Percentiles rank a stretch among this genome's conserved stretches.
phyloP scores from a whole-genome alignment of 441 rosid genomes.

The Adansonia rubrostipa region DNA sequence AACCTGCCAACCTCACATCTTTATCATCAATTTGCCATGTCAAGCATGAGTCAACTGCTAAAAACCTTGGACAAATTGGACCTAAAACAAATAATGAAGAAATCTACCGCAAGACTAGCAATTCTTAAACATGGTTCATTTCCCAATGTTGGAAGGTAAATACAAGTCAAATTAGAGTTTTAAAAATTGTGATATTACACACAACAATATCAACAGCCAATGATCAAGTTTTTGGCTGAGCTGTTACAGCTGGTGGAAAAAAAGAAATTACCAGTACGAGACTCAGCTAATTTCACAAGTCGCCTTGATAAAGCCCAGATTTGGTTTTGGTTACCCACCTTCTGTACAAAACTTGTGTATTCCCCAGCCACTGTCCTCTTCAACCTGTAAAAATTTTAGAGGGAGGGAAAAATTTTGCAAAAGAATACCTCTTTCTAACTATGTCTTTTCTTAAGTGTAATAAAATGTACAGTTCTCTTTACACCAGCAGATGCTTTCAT shows the following conservation, averaged over 20 bases:
- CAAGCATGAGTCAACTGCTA: background rate
- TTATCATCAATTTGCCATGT: background rate
- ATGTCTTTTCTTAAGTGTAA: slow-evolving; percentile 26
- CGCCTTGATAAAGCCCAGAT: slow-evolving; percentile 27
- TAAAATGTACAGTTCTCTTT: slow-evolving; percentile 38
- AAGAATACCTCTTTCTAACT: slow-evolving; percentile 20
- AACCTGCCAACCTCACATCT: too few species aligned
- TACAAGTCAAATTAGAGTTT: too few species aligned
- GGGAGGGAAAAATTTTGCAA: slow-evolving; percentile 7
- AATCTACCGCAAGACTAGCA: background rate
- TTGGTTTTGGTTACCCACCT: slow-evolving; percentile 19
- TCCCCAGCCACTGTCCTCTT: slow-evolving; percentile 22
- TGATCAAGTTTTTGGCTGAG: background rate
- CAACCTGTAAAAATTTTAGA: slow-evolving; percentile 25
- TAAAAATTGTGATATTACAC: too few species aligned
- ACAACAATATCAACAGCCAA: too few species aligned
- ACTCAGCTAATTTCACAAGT: background rate
- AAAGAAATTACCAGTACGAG: too few species aligned
- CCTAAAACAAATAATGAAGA: background rate
- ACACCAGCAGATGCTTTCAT: slow-evolving; percentile 29
- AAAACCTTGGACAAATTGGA: background rate
- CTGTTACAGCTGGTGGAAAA: background rate
- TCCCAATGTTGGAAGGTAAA: background rate
- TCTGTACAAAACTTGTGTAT: slow-evolving; percentile 34
- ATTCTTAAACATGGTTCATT: too few species aligned